Conservation (phyloP, 2,329 filamentous ascomycete species). For the Macroventuria anomochaeta region DNA sequence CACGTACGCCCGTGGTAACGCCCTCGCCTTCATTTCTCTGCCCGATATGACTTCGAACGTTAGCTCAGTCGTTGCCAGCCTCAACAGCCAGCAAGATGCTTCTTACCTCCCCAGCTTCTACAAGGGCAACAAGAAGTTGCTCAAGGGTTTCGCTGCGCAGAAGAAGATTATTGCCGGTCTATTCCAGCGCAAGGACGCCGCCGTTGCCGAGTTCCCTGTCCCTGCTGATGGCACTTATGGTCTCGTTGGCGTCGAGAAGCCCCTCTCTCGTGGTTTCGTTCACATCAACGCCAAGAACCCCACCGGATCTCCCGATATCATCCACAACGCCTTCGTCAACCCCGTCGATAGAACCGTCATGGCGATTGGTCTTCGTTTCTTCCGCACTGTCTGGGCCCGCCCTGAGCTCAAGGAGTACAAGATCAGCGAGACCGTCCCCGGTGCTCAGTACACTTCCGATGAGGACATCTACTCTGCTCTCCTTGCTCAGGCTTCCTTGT, state of each 20-base stretch:
- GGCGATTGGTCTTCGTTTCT: slow-evolving; percentile 43
- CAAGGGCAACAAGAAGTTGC: slow-evolving; percentile 28
- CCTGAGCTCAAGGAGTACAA: slow-evolving; percentile 32
- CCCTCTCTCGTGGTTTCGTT: slow-evolving; percentile 44
- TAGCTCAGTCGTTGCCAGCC: slow-evolving; percentile 8
- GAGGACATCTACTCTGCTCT: slow-evolving; percentile 31
- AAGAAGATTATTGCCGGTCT: slow-evolving; percentile 29
- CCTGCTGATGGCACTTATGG: slow-evolving; percentile 46
- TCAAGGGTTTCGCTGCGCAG: slow-evolving; percentile 32
- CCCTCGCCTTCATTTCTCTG: slow-evolving; percentile 35
- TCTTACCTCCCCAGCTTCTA: slow-evolving; percentile 35
- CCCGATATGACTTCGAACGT: slow-evolving; percentile 30
- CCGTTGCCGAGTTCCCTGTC: slow-evolving; percentile 36
- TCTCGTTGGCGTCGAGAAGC: slow-evolving; percentile 42
- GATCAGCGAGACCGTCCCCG: slow-evolving; percentile 33
- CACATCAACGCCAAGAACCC: slow-evolving; percentile 43
- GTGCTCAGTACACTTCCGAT: slow-evolving; percentile 31
- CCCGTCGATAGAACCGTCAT: slow-evolving; percentile 37
- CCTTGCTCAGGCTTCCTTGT: slow-evolving; percentile 25
- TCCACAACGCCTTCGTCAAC: slow-evolving; percentile 38
- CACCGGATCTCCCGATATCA: slow-evolving; percentile 33
- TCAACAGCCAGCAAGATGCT: slow-evolving; percentile 34
- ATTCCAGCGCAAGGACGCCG: slow-evolving; percentile 32
- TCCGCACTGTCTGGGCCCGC: slow-evolving; percentile 41
- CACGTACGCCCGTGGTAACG: slow-evolving; percentile 34